A percentile compares a stretch with the other conserved stretches of the same genome.
phyloP scores from a whole-genome alignment of 352 stramenopile genomes.

The Pythium grandisporangium region DNA sequence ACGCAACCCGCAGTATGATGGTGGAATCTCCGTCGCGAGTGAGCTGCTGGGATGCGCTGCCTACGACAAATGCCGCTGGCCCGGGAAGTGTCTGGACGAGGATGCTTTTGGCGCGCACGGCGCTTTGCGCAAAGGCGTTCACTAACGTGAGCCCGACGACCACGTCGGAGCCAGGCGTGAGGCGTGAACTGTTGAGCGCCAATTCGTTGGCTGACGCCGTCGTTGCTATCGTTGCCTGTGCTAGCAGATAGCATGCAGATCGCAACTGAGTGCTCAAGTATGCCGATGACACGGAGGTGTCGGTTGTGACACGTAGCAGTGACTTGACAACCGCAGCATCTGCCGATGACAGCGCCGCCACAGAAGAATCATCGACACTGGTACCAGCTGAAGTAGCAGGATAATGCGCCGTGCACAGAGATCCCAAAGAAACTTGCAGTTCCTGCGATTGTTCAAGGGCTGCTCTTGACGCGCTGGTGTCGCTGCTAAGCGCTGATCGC shows the following conservation, averaged over 20 bases:
- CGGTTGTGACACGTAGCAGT: too few relatives aligned
- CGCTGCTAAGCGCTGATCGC: too few relatives aligned
- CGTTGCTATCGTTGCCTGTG: conserved; percentile 19
- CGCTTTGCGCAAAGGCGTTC: conserved; percentile 46
- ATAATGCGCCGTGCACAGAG: too few relatives aligned
- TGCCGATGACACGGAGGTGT: too few relatives aligned
- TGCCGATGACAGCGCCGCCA: too few relatives aligned
- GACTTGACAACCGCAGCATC: too few relatives aligned
- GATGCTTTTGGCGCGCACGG: conserved; percentile 15
- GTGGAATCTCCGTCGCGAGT: conserved; percentile 19
- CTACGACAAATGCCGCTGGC: conserved; percentile 39
- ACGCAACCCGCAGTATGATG: conserved; percentile 34
- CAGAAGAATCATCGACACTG: too few relatives aligned
- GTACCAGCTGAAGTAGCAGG: too few relatives aligned
- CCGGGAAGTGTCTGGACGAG: conserved; percentile 27
- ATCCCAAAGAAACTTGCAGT: too few relatives aligned
- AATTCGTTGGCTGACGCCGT: conserved; percentile 11
- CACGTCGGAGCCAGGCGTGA: conserved; percentile 30
- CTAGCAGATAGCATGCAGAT: conserved; percentile 39
- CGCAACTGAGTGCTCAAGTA: too few relatives aligned
- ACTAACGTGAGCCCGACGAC: conserved; percentile 36
- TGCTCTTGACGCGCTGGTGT: too few relatives aligned
- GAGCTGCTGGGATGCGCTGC: conserved; percentile 22
- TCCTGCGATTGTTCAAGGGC: too few relatives aligned
- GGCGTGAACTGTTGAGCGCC: conserved; percentile 28